Percentiles rank a stretch among this genome's conserved stretches.
Evolutionary conservation across 2,329 filamentous ascomycete species (phyloP).

Genomic region (Venturia pyrina): DNA sequence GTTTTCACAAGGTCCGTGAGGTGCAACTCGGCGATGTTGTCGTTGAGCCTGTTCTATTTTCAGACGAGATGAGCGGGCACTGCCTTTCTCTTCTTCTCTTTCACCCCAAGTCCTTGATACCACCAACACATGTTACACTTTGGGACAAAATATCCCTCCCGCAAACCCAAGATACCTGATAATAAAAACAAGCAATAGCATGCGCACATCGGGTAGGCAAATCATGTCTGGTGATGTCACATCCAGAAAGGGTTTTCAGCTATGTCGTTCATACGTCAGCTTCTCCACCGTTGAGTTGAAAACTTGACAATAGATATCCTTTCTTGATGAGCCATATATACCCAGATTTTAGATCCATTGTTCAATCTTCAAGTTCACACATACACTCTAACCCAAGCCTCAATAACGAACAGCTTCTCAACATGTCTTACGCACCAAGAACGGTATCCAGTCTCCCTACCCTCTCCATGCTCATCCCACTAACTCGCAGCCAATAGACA

Average conservation of each 20-base stretch:
- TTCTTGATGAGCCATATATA: neutral
- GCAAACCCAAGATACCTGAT: too few relatives aligned
- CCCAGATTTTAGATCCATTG: too few relatives aligned
- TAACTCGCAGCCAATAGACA: constrained; percentile 24
- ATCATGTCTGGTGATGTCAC: neutral
- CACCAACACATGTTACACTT: too few relatives aligned
- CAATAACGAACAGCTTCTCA: neutral
- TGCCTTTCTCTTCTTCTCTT: too few relatives aligned
- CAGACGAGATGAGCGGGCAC: too few relatives aligned
- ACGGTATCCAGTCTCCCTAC: neutral
- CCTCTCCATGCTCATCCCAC: neutral
- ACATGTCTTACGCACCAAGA: constrained; percentile 7
- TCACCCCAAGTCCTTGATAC: too few relatives aligned
- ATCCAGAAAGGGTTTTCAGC: neutral
- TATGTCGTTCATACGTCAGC: neutral
- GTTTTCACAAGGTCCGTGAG: too few relatives aligned
- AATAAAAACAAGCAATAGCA: neutral
- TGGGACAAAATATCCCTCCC: too few relatives aligned
- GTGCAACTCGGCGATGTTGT: too few relatives aligned
- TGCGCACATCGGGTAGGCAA: neutral
- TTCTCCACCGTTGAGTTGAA: neutral
- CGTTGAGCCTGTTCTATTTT: too few relatives aligned
- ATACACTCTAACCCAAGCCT: neutral
- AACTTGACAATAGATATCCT: neutral
- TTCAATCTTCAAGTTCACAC: neutral